Conservation (phyloP, 345 rosid genomes). For the Aquilaria yunnanensis region DNA sequence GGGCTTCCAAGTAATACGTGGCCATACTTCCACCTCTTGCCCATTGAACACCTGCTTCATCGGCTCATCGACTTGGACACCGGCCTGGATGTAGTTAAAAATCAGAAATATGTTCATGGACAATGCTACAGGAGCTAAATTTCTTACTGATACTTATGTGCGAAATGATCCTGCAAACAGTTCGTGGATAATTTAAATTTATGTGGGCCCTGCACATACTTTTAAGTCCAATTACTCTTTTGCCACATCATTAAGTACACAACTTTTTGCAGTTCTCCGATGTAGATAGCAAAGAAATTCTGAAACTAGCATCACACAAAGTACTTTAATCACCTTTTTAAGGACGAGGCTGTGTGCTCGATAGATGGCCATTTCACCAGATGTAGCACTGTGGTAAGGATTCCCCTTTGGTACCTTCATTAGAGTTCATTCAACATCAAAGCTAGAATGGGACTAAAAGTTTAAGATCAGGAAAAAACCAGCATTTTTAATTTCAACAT, state of each 20-base stretch:
- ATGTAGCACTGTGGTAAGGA: conserved; percentile 68
- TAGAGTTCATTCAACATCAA: not conserved
- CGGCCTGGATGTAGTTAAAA: conserved; percentile 43
- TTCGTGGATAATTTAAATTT: no score
- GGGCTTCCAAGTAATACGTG: conserved; percentile 80
- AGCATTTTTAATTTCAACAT: no score
- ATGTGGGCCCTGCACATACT: no score
- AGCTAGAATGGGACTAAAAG: not conserved
- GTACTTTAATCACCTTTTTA: conserved; percentile 30
- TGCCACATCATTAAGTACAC: not conserved
- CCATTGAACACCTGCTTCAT: conserved; percentile 56
- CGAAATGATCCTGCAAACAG: not conserved
- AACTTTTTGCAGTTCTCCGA: no score
- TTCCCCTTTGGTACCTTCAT: conserved; percentile 64
- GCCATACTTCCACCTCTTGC: conserved; percentile 96
- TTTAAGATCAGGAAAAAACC: not conserved
- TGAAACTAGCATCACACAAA: not conserved
- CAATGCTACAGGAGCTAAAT: not conserved
- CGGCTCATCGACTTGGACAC: conserved; percentile 67
- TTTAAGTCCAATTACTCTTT: no score
- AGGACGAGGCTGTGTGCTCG: conserved; percentile 53
- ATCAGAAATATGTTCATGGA: conserved; percentile 3
- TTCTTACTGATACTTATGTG: not conserved
- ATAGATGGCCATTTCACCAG: conserved; percentile 76
- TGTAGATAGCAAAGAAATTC: not conserved